Base-by-base conservation (phyloP, 1,284 basidiomycete genomes). In the Tremellales sp. region DNA sequence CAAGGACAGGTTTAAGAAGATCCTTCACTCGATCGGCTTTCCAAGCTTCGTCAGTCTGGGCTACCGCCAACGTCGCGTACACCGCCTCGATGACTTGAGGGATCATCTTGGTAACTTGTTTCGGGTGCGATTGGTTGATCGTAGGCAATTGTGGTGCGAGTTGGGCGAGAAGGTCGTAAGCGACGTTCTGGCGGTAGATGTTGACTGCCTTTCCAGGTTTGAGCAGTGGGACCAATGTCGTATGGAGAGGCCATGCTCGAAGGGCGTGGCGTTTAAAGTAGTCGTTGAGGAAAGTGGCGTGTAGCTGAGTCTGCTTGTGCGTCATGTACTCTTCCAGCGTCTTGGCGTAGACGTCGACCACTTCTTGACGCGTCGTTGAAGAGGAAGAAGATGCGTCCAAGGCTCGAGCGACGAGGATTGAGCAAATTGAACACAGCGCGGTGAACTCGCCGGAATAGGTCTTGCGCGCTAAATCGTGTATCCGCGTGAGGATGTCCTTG, bases 301-400 rank as follows among this genome's bases (percentile, higher is more conserved):
- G 86, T 41, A 96, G 77, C 29, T 81, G 77, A 4, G 88, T 91
- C 39, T 83, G 80, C 74, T 94, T 96, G 51, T 88, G 81, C 8
- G 81, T 82, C 50, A 87, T 77, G 67, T 89, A 96, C 72, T 93
- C 89, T 15, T 76, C 64, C 21, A 94, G 72, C 0, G 89, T 90
- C 51, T 76, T 75, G 39, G 77, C 78, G 68, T 96, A 94, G 7
- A 79, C 72, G 22, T 75, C 69, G 2, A 83, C 56, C 6, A 85
- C 54, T 3, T 47, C 75, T 12, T 21, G 45, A n/a, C 12, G 43
- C 52, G 24, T 76, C 70, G 22, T 51, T 33, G 21, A 36, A 24
- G 55, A 40, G n/a, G n/a, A n/a, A n/a, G n/a, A n/a, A 17, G 54
- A 43, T 19, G 48, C n/a, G 68, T 76, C 46, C 48, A 88, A 73